Evolutionary conservation across 768 basidiomycete genomes (phyloP).

Genomic region (Strobilomyces dryophilus): DNA sequence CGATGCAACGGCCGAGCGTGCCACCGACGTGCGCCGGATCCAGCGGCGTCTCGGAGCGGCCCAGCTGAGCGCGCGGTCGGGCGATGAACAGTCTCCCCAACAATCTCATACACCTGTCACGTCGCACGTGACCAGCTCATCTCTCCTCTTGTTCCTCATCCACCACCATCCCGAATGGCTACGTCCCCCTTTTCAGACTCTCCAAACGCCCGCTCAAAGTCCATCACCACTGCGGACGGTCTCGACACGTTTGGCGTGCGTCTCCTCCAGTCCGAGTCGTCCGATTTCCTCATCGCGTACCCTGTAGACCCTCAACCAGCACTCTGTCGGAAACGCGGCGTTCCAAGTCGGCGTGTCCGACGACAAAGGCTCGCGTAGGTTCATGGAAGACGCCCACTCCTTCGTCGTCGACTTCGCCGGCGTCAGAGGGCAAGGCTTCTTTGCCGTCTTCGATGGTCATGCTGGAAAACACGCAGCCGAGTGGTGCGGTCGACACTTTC

Average conservation of each 20-base stretch:
- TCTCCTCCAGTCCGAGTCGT: conserved; percentile 7
- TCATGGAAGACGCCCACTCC: conserved; percentile 97
- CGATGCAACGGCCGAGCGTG: neutral
- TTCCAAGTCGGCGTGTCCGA: conserved; percentile 69
- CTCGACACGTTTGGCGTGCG: conserved; percentile 75
- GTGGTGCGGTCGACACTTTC: conserved; percentile 97
- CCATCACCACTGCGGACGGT: conserved; percentile 71
- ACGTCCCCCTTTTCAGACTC: conserved; percentile 47
- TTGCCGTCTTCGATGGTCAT: conserved; percentile 97
- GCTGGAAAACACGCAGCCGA: conserved; percentile 98
- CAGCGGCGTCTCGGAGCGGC: too few relatives aligned
- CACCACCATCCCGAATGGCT: conserved; percentile 20
- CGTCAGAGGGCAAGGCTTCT: conserved; percentile 94
- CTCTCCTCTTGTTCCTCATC: conserved; percentile 7
- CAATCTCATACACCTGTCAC: conserved; percentile 6
- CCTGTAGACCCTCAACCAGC: conserved; percentile 44
- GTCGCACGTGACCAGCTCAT: conserved; percentile 23
- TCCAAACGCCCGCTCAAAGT: conserved; percentile 77
- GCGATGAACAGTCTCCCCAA: conserved; percentile 1
- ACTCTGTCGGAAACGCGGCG: conserved; percentile 59
- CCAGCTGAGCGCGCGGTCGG: neutral
- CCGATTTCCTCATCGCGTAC: neutral
- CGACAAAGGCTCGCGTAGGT: conserved; percentile 84
- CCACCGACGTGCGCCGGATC: too few relatives aligned
- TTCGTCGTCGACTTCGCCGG: conserved; percentile 93